These are phyloP conservation scores for Botrytis byssoidea DNA, from an alignment of 2,329 filamentous ascomycete genomes.

Conservation along the genomic window DNA sequence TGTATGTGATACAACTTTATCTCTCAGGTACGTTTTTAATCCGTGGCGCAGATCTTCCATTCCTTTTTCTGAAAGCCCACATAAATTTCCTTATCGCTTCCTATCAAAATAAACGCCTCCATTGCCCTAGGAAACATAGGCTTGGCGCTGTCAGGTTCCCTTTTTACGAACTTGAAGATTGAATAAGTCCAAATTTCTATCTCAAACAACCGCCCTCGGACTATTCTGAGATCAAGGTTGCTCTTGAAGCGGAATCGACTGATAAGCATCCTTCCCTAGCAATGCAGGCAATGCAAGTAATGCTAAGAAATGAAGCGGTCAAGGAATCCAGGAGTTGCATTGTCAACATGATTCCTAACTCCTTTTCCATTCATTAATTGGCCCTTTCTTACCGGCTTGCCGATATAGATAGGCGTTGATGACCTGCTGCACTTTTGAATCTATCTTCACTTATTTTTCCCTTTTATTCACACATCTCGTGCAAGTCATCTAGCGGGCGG, in stretches of 20 bases:
- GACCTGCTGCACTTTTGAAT: background rate
- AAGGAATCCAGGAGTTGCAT: conserved; percentile 17
- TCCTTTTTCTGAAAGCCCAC: conserved; percentile 9
- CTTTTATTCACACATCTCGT: background rate
- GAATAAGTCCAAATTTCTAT: conserved; percentile 6
- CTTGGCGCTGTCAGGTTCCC: background rate
- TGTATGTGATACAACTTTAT: background rate
- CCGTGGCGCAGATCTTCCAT: conserved; percentile 12
- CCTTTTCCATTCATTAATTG: background rate
- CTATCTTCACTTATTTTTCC: background rate
- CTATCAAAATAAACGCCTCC: conserved; percentile 20
- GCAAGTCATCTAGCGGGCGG: background rate
- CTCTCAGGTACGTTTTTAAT: conserved; percentile 9
- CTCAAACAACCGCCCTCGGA: conserved; percentile 7
- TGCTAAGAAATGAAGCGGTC: conserved; percentile 14
- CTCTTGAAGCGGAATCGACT: background rate
- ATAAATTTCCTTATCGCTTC: conserved; percentile 19
- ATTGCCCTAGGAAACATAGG: background rate
- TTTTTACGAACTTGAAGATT: background rate
- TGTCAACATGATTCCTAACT: conserved; percentile 7
- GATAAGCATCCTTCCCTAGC: conserved; percentile 18
- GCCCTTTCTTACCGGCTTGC: background rate
- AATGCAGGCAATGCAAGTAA: conserved; percentile 18
- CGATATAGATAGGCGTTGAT: conserved; percentile 10
- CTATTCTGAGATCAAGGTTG: conserved; percentile 5